Evolutionary conservation across 495 filamentous ascomycete genomes (phyloP), one percentile per base, ranked within the genome.

Genomic region (Penicillium flavigenum): DNA sequence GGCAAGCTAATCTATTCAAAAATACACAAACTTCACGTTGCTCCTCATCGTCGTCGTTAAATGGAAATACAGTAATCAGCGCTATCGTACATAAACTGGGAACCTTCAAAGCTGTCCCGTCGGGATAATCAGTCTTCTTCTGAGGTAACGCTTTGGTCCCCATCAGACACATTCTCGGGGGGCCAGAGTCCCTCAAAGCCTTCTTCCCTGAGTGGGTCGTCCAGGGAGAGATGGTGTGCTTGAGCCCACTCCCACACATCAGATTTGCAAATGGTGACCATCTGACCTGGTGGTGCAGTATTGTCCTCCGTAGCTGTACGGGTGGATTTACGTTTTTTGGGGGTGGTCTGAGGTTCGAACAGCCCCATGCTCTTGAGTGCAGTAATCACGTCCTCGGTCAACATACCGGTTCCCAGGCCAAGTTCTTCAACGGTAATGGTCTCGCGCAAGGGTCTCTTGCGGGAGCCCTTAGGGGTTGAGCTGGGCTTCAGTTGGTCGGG

Each of bases 371-470:
- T 86, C 56, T 87, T 84, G 32, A 95, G 76, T 26, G 90, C 83
- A n/a, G 77, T 79, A 39, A 95, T 80, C 29, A 92, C 87, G 71
- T 97, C 92, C 46, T 96, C 92, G 4, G 83, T 82, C 51, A 85
- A 72, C 67, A 97, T 91, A 72, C 88, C 93, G 4, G 90, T 95
- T 22, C 80, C 83, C 41, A 80, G 67, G 2, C 83, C 78, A 24
- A 88, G 79, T 26, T 83, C 76, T 46, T 75, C 73, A 19, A 86
- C 79, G 5, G 78, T 84, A 64, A 86, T 71, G 3, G 66, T 46
- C 57, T 79, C 71, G 26, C 63, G 66, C 10, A 56, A 19, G 45
- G 67, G 64, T 75, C 50, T 71, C 69, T 69, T 71, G 62, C 70
- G 71, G 62, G 61, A 69, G 1, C 51, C 62, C 52, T 71, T 72